These are phyloP conservation scores for Grigorovia yakushimaensis DNA, from an alignment of 805 yeast genomes.

Conservation along the genomic window DNA sequence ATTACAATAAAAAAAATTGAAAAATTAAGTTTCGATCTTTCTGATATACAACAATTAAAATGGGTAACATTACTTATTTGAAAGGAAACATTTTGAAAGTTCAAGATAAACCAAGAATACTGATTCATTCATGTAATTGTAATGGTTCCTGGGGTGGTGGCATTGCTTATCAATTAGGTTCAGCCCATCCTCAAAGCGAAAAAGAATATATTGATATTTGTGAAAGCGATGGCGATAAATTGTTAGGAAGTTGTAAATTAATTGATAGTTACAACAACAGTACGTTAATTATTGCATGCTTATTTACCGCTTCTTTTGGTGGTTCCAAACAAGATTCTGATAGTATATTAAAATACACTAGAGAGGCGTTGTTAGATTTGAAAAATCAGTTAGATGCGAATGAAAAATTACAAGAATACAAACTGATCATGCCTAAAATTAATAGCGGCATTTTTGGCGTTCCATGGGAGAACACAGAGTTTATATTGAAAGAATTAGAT, in stretches of 20 bases:
- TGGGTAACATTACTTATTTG: conserved; percentile 12
- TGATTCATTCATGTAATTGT: conserved; percentile 77
- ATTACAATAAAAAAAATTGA: neutral
- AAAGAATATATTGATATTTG: conserved; percentile 31
- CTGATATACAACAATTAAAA: neutral
- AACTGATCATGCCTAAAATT: conserved; percentile 60
- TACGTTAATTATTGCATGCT: conserved; percentile 42
- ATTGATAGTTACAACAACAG: conserved; percentile 17
- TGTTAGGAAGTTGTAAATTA: conserved; percentile 38
- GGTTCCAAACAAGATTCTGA: conserved; percentile 34
- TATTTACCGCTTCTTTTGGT: conserved; percentile 60
- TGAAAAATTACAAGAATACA: conserved; percentile 7
- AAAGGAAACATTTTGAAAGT: conserved; percentile 14
- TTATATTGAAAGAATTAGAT: conserved; percentile 30
- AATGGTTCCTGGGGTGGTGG: conserved; percentile 83
- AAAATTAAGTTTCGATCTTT: neutral
- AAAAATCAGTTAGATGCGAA: conserved; percentile 1
- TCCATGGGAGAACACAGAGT: conserved; percentile 67
- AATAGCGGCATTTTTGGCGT: conserved; percentile 74
- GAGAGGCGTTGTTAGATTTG: conserved; percentile 39
- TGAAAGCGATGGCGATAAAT: conserved; percentile 12
- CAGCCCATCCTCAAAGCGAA: conserved; percentile 49
- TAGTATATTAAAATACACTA: conserved; percentile 44
- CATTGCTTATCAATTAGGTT: conserved; percentile 50
- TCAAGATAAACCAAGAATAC: conserved; percentile 30